Evolutionary conservation across 192 early-diverging fungal species (phyloP).

Genomic region (Coemansia sp.): DNA sequence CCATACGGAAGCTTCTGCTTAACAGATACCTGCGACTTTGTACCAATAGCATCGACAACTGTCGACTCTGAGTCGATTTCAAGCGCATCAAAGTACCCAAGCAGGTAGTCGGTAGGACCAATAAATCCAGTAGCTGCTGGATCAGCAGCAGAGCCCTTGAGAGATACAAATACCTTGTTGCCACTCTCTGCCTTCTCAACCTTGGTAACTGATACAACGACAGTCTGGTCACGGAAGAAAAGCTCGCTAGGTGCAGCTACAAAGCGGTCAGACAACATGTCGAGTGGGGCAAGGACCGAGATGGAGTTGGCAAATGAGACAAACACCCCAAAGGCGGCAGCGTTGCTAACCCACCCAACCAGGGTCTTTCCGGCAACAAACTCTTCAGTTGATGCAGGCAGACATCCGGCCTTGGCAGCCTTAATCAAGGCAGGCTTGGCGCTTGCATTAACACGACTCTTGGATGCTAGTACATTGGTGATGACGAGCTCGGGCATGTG

Average conservation of each 20-base stretch:
- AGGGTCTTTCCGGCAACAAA: conserved; percentile 58
- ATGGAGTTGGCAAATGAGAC: conserved; percentile 61
- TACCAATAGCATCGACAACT: conserved; percentile 50
- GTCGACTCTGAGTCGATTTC: conserved; percentile 40
- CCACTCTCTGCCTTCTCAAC: conserved; percentile 52
- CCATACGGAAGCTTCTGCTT: conserved; percentile 60
- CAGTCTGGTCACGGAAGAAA: conserved; percentile 66
- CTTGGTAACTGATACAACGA: conserved; percentile 58
- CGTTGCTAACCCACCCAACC: conserved; percentile 62
- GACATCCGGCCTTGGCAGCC: conserved; percentile 54
- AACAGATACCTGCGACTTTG: conserved; percentile 46
- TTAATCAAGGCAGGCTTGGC: conserved; percentile 63
- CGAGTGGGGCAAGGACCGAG: conserved; percentile 57
- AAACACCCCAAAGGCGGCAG: conserved; percentile 64
- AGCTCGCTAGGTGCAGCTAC: conserved; percentile 56
- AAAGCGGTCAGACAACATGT: conserved; percentile 62
- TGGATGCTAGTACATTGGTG: conserved; percentile 49
- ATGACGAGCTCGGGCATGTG: conserved; percentile 61
- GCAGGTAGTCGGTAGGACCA: conserved; percentile 54
- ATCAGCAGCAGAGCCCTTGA: conserved; percentile 65
- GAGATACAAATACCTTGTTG: conserved; percentile 56
- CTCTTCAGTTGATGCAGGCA: conserved; percentile 35
- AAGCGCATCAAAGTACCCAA: conserved; percentile 52
- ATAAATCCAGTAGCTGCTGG: conserved; percentile 38
- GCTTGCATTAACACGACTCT: conserved; percentile 55